phyloP scores from a whole-genome alignment of 1,139 yeast genomes.

The Diutina neorugosa region DNA sequence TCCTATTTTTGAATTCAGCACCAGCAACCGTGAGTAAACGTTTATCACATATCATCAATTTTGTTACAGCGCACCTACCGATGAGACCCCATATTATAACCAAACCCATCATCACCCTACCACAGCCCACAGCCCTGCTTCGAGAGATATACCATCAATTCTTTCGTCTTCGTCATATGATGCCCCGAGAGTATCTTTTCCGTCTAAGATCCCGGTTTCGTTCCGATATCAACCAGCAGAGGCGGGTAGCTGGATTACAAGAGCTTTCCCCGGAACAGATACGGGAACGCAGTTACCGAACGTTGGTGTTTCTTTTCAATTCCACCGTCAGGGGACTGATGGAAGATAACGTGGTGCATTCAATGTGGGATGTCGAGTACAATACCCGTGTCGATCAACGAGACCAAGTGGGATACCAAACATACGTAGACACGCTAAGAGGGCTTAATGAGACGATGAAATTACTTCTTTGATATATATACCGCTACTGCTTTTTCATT shows the following conservation, averaged over 20 bases:
- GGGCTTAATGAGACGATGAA: constrained; percentile 1
- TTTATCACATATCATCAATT: too few species aligned
- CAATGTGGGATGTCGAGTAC: not conserved
- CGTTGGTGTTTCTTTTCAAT: constrained; percentile 1
- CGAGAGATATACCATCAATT: not conserved
- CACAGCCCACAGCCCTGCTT: not conserved
- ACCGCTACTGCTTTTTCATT: constrained; percentile 6
- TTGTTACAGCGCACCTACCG: not conserved
- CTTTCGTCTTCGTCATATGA: not conserved
- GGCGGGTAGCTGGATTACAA: not conserved
- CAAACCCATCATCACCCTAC: not conserved
- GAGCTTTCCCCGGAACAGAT: not conserved
- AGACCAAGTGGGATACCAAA: not conserved
- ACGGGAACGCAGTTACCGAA: not conserved
- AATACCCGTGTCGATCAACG: not conserved
- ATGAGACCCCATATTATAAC: not conserved
- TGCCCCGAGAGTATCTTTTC: not conserved
- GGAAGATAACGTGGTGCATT: not conserved
- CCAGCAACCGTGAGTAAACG: too few species aligned
- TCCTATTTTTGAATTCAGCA: too few species aligned
- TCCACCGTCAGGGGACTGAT: not conserved
- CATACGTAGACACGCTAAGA: not conserved
- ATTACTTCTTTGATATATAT: not conserved
- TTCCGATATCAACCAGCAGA: not conserved
- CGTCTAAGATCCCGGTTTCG: not conserved